Percentiles rank a stretch among this genome's conserved stretches.
These are phyloP conservation scores for Alternaria brassicae DNA, from an alignment of 2,329 filamentous ascomycete species.

Conservation along the genomic window DNA sequence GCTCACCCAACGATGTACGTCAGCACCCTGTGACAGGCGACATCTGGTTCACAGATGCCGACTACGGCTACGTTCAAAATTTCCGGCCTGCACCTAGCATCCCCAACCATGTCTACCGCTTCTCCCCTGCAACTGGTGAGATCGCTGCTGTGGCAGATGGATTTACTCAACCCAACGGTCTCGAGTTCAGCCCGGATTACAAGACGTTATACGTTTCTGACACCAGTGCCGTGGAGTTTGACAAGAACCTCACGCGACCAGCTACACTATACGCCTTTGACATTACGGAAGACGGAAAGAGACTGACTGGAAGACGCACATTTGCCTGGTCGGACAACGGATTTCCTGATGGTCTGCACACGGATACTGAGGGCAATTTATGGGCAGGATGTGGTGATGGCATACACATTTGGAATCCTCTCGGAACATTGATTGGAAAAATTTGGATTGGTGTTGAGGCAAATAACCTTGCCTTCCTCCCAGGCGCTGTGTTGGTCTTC, in stretches of 20 bases:
- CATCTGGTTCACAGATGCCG: slow-evolving; percentile 60
- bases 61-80: slow-evolving; percentile 42
- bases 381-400: slow-evolving; percentile 64
- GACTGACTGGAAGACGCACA: slow-evolving; percentile 48
- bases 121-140: slow-evolving; percentile 51
- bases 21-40: slow-evolving; percentile 54
- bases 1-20: slow-evolving; percentile 53
- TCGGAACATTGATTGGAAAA: slow-evolving; percentile 62
- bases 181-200: slow-evolving; percentile 54
- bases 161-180: slow-evolving; percentile 55
- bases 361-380: slow-evolving; percentile 62
- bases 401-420: slow-evolving; percentile 61
- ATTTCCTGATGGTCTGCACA: slow-evolving; percentile 66
- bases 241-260: slow-evolving; percentile 49
- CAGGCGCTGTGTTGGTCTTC: slow-evolving; percentile 45
- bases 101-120: slow-evolving; percentile 53
- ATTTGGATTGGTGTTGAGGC: slow-evolving; percentile 58
- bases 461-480: slow-evolving; percentile 50
- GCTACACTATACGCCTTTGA: slow-evolving; percentile 55
- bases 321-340: slow-evolving; percentile 65
- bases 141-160: slow-evolving; percentile 53
- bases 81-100: slow-evolving; percentile 43
- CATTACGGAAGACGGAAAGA: slow-evolving; percentile 47
- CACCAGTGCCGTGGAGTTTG: slow-evolving; percentile 53
- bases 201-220: slow-evolving; percentile 57